Base-by-base conservation (phyloP, 192 early-diverging fungal genomes). In the Coemansia sp. region DNA sequence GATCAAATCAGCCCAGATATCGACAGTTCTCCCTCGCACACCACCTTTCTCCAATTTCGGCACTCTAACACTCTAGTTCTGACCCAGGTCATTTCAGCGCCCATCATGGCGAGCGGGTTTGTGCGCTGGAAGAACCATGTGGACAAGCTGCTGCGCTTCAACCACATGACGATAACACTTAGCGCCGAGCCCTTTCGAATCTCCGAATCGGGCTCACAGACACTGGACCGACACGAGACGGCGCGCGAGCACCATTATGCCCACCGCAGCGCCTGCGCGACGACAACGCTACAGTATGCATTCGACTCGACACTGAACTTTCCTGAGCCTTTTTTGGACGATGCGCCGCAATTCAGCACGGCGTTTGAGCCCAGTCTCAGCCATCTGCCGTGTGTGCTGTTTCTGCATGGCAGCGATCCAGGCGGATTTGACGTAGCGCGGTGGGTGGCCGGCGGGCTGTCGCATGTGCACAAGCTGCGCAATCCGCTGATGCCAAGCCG, bases 351-450 rank as follows among this genome's bases (percentile, higher is more conserved):
- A 39, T 83, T 83, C 52, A 66, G 72, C 68, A 73, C 75, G n/a
- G 67, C 75, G 21, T 76, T 83, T 17, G 75, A 83, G 47, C 81
- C 81, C n/a, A 74, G 75, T 38, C 62, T 83, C 19, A 32, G 81
- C 11, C 69, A 71, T 23, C 69, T 83, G 25, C 81, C 81, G n/a
- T 78, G 75, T 27, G 60, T 83, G 14, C 60, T 83, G 27, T 70
- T 83, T 54, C 56, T 83, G 21, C 81, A 83, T 12, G 72, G 72
- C 11, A 66, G 56, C 56, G 62, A 70, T 57, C 81, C 81, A 7
- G 81, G 81, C 38, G 81, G 81, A 1, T 83, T 83, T 60, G 81
- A 83, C 49, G 76, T 83, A 21, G 71, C 81, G n/a, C 71, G 81
- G 32, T 83, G 81, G 81, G 63, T 77, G 53, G 81, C 81, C 0